phyloP scores from a whole-genome alignment of 2,329 filamentous ascomycete genomes.

The Davidsoniella virescens region DNA sequence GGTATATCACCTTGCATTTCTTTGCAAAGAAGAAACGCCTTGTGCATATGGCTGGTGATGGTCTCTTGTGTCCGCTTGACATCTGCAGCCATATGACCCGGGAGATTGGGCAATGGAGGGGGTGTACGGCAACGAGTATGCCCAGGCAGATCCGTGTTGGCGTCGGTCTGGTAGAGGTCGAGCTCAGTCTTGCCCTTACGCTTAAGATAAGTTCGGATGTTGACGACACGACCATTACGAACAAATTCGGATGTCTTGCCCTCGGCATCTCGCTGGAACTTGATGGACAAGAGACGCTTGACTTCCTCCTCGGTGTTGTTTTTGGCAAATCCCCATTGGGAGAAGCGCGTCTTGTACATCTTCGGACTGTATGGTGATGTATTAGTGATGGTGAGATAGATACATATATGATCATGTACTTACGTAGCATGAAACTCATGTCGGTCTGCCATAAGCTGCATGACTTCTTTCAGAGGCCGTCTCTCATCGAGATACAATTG shows the following conservation, averaged over 20 bases:
- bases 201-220: slow-evolving; percentile 35
- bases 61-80: slow-evolving; percentile 28
- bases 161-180: slow-evolving; percentile 31
- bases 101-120: slow-evolving; percentile 25
- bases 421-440: slow-evolving; percentile 34
- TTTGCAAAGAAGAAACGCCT: slow-evolving; percentile 29
- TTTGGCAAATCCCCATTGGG: slow-evolving; percentile 38
- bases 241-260: slow-evolving; percentile 37
- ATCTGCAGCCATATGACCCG: slow-evolving; percentile 27
- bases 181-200: slow-evolving; percentile 37
- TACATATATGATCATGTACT: slow-evolving; percentile 15
- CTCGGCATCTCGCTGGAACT: slow-evolving; percentile 35
- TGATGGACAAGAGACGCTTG: slow-evolving; percentile 32
- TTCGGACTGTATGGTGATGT: slow-evolving; percentile 25
- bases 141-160: slow-evolving; percentile 26
- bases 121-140: slow-evolving; percentile 30
- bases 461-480: slow-evolving; percentile 35
- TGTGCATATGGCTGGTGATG: slow-evolving; percentile 27
- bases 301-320: slow-evolving; percentile 39
- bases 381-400: neutral
- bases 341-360: slow-evolving; percentile 40
- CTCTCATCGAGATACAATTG: slow-evolving; percentile 32
- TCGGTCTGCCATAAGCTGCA: slow-evolving; percentile 33
- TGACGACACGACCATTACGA: slow-evolving; percentile 35
- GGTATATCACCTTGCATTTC: slow-evolving; percentile 23